These are phyloP conservation scores for Cymbopogon flexuosus DNA, from an alignment of 202 grass and related monocot genomes.

Conservation along the genomic window DNA sequence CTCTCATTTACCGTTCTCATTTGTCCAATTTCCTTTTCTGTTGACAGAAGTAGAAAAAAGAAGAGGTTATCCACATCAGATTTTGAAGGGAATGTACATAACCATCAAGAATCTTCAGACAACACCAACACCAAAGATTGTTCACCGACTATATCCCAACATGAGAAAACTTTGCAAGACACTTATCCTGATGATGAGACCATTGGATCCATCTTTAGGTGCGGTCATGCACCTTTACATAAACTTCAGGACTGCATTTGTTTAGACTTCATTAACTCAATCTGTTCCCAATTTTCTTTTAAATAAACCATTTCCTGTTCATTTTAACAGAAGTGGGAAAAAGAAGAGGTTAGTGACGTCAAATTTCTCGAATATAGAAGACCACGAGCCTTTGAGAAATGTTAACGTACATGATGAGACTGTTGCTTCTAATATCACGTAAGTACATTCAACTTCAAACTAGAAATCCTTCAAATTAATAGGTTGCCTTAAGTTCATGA, in stretches of 20 bases:
- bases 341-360: constrained; percentile 34
- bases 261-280: not conserved
- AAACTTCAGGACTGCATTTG: not conserved
- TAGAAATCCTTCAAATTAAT: not conserved
- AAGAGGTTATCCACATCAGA: not conserved
- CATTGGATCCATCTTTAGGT: constrained; percentile 50
- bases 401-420: not conserved
- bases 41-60: constrained; percentile 25
- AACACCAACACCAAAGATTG: not conserved
- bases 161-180: constrained; percentile 23
- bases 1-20: not conserved
- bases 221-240: constrained; percentile 26
- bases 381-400: constrained; percentile 6
- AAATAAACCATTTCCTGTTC: not conserved
- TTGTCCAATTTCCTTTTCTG: not conserved
- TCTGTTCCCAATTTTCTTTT: not conserved
- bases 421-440: constrained; percentile 27
- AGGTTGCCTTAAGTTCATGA: not conserved
- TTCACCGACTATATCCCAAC: not conserved
- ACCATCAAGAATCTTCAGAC: constrained; percentile 10
- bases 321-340: constrained; percentile 38
- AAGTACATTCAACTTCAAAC: constrained; percentile 25
- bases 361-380: constrained; percentile 28
- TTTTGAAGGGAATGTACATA: constrained; percentile 12
- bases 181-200: constrained; percentile 48